Percentiles rank a stretch among this genome's conserved stretches.
Evolutionary conservation across 75 land plant species (phyloP).

Genomic region (Ceratopteris richardii): DNA sequence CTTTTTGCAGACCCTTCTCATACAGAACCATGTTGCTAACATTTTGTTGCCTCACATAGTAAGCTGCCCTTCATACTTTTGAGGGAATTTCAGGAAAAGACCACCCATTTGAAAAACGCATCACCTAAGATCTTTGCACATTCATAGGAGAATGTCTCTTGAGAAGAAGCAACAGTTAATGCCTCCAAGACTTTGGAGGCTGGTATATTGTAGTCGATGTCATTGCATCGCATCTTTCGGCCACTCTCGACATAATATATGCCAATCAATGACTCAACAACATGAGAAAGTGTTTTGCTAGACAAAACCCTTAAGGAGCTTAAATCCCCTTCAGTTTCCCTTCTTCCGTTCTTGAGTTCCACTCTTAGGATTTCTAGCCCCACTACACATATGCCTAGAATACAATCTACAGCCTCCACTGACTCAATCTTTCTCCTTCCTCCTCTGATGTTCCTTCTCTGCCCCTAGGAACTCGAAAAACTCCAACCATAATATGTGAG

Average conservation of each 20-base stretch:
- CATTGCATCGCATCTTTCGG: slow-evolving; percentile 77
- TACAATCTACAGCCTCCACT: too few relatives aligned
- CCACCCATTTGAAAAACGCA: slow-evolving; percentile 99
- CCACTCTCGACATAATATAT: slow-evolving; percentile 98
- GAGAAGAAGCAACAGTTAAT: slow-evolving; percentile 98
- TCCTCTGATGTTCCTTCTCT: too few relatives aligned
- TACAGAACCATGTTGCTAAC: slow-evolving; percentile 94
- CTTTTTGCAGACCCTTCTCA: slow-evolving; percentile 77
- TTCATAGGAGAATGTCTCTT: slow-evolving; percentile 97
- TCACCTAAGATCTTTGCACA: slow-evolving; percentile 95
- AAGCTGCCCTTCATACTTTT: slow-evolving; percentile 95
- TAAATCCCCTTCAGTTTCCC: slow-evolving; percentile 91
- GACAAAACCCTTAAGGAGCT: slow-evolving; percentile 94
- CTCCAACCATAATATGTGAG: too few relatives aligned
- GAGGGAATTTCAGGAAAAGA: slow-evolving; percentile 92
- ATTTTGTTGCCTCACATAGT: slow-evolving; percentile 98
- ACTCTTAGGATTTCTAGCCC: too few relatives aligned
- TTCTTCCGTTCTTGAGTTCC: slow-evolving; percentile 70
- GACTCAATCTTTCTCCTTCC: too few relatives aligned
- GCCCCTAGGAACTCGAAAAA: too few relatives aligned
- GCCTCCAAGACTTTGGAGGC: slow-evolving; percentile 99
- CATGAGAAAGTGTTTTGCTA: slow-evolving; percentile 97
- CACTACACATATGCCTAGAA: too few relatives aligned
- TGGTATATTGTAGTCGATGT: too few relatives aligned
- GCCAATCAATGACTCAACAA: slow-evolving; percentile 96